Conservation (phyloP, 768 basidiomycete species). For the Leucogyrophana mollusca region DNA sequence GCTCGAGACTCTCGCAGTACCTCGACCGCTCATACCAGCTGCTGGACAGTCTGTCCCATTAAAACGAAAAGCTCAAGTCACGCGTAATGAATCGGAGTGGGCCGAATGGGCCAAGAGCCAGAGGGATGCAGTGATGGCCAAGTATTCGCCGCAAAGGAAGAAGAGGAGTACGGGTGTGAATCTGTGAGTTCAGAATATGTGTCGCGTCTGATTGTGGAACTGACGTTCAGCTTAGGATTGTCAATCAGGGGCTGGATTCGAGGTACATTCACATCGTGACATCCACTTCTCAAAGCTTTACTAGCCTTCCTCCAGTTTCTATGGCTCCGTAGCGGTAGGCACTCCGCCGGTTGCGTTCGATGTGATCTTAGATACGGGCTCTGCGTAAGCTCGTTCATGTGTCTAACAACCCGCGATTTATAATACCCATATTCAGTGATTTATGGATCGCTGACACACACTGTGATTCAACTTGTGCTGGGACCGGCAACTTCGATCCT, state of each 20-base stretch:
- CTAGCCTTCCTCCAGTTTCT: constrained; percentile 24
- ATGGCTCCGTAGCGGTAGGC: constrained; percentile 38
- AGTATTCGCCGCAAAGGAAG: constrained; percentile 39
- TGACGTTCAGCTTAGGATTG: constrained; percentile 39
- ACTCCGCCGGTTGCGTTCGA: constrained; percentile 46
- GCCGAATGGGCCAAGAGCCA: constrained; percentile 45
- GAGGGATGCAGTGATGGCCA: constrained; percentile 38
- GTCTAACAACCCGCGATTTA: not conserved
- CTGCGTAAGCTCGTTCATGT: constrained; percentile 31
- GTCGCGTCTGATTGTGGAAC: not conserved
- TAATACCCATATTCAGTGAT: constrained; percentile 35
- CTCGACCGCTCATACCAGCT: constrained; percentile 7
- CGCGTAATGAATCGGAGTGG: constrained; percentile 19
- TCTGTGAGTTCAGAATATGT: constrained; percentile 40
- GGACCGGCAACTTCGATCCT: constrained; percentile 32
- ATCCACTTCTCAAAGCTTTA: not conserved
- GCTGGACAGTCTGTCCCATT: constrained; percentile 21
- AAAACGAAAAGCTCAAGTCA: constrained; percentile 10
- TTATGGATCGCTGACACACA: constrained; percentile 45
- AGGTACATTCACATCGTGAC: constrained; percentile 36
- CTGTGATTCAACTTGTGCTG: constrained; percentile 30
- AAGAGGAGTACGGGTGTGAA: constrained; percentile 50
- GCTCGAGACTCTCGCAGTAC: constrained; percentile 11
- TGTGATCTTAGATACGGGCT: constrained; percentile 54
- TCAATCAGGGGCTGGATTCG: constrained; percentile 64